A percentile compares a stretch with the other conserved stretches of the same genome.
Conservation (phyloP, 1,139 yeast genomes). For the Wickerhamomyces sp. region DNA sequence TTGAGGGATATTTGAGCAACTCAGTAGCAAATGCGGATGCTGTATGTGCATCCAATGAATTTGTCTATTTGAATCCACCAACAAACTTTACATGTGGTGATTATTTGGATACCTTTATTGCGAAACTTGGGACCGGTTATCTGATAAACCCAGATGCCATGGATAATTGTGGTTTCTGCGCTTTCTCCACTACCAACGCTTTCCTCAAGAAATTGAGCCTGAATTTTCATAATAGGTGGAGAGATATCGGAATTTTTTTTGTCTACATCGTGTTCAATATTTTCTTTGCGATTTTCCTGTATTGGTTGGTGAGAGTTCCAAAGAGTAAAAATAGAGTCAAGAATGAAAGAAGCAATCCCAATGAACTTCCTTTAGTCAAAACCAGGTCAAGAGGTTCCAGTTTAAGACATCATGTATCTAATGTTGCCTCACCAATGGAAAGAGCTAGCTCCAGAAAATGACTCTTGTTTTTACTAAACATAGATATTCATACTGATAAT, state of each 20-base stretch:
- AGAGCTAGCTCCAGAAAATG: too few relatives aligned
- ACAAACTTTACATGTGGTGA: constrained; percentile 50
- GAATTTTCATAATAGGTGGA: background rate
- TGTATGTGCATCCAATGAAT: constrained; percentile 44
- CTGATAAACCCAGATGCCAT: constrained; percentile 40
- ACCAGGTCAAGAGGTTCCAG: background rate
- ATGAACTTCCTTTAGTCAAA: background rate
- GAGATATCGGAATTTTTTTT: background rate
- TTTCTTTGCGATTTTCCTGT: constrained; percentile 43
- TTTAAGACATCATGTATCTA: too few relatives aligned
- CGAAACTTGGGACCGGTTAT: constrained; percentile 52
- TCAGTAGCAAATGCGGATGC: constrained; percentile 51
- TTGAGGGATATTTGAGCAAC: constrained; percentile 47
- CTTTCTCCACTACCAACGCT: constrained; percentile 43
- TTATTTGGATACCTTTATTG: constrained; percentile 44
- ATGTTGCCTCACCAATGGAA: too few relatives aligned
- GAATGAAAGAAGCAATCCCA: constrained; percentile 3
- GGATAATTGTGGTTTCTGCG: constrained; percentile 48
- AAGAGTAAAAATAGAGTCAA: constrained; percentile 26
- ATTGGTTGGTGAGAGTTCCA: constrained; percentile 82
- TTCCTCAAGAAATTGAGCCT: too few relatives aligned
- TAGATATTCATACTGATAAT: too few relatives aligned
- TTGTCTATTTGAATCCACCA: constrained; percentile 45
- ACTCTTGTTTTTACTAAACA: too few relatives aligned
- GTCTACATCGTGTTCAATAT: constrained; percentile 37